These are phyloP conservation scores for Serendipita indica DNA, from an alignment of 768 basidiomycete genomes.

Conservation along the genomic window DNA sequence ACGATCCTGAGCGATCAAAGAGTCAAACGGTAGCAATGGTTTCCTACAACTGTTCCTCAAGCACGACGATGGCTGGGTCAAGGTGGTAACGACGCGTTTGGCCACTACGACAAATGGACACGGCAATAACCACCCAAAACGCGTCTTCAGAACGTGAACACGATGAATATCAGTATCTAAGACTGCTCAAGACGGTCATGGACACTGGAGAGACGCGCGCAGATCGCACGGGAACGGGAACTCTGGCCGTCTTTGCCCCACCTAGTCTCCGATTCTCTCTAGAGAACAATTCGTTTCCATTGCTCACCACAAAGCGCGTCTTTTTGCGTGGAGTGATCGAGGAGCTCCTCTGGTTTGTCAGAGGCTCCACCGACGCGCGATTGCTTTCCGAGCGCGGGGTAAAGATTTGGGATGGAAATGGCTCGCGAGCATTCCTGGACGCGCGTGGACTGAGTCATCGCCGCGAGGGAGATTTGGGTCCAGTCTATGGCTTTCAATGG, in stretches of 20 bases:
- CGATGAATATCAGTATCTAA: slow-evolving; percentile 83
- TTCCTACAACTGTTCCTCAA: too few relatives aligned
- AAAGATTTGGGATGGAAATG: slow-evolving; percentile 98
- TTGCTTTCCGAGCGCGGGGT: slow-evolving; percentile 66
- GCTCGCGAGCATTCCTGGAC: slow-evolving; percentile 74
- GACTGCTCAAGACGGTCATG: slow-evolving; percentile 64
- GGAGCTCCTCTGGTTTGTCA: slow-evolving; percentile 89
- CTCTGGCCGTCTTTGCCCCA: slow-evolving; percentile 83
- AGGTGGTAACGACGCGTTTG: not conserved
- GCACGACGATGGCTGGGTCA: too few relatives aligned
- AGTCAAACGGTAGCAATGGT: too few relatives aligned
- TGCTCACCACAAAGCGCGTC: slow-evolving; percentile 90
- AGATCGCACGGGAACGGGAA: slow-evolving; percentile 93
- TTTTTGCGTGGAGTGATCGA: slow-evolving; percentile 84
- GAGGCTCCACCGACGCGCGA: slow-evolving; percentile 68
- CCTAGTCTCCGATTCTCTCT: slow-evolving; percentile 83
- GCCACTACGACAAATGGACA: not conserved
- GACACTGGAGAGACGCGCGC: slow-evolving; percentile 60
- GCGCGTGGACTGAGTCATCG: slow-evolving; percentile 69
- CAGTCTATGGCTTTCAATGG: slow-evolving; percentile 97
- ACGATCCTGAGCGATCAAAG: too few relatives aligned
- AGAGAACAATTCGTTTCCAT: slow-evolving; percentile 54
- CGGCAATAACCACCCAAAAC: not conserved
- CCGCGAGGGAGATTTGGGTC: slow-evolving; percentile 84
- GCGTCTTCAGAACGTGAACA: slow-evolving; percentile 24